Conservation (phyloP, 2,329 filamentous ascomycete genomes). For the Berkeleyomyces basicola region DNA sequence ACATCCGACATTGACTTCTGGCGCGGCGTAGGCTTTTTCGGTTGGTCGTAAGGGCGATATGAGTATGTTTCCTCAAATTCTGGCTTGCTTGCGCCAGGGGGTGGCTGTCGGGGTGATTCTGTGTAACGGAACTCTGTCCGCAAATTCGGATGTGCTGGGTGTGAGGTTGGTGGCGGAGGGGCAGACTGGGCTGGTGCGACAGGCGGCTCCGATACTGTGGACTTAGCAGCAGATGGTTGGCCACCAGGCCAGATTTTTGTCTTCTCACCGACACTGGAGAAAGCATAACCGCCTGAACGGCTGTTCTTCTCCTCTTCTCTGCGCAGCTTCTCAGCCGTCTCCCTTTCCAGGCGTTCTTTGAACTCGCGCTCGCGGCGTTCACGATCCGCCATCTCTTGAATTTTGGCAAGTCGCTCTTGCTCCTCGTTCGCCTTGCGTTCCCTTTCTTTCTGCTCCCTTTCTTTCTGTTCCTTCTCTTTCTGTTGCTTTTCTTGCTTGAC, state of each 20-base stretch:
- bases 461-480: constrained; percentile 18
- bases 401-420: constrained; percentile 18
- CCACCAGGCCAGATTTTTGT: constrained; percentile 54
- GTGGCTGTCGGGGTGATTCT: constrained; percentile 23
- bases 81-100: constrained; percentile 23
- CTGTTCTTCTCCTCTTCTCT: constrained; percentile 18
- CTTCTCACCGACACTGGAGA: constrained; percentile 48
- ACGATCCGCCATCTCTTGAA: constrained; percentile 25
- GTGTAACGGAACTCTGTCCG: constrained; percentile 8
- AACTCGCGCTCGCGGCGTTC: constrained; percentile 28
- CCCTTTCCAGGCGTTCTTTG: constrained; percentile 25
- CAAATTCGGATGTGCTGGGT: constrained; percentile 20
- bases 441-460: constrained; percentile 21
- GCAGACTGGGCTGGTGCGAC: constrained; percentile 16
- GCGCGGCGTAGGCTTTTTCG: constrained; percentile 39
- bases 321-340: constrained; percentile 22
- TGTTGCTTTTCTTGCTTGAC: constrained; percentile 28
- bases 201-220: constrained; percentile 13
- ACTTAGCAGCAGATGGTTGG: constrained; percentile 26
- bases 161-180: constrained; percentile 7
- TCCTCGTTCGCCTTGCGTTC: constrained; percentile 19
- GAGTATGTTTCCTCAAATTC: constrained; percentile 50
- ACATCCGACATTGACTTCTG: constrained; percentile 48
- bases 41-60: constrained; percentile 61
- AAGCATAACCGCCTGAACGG: constrained; percentile 34